Evolutionary conservation across 306 rosid species (phyloP).

Genomic region (Ziziphus jujuba): DNA sequence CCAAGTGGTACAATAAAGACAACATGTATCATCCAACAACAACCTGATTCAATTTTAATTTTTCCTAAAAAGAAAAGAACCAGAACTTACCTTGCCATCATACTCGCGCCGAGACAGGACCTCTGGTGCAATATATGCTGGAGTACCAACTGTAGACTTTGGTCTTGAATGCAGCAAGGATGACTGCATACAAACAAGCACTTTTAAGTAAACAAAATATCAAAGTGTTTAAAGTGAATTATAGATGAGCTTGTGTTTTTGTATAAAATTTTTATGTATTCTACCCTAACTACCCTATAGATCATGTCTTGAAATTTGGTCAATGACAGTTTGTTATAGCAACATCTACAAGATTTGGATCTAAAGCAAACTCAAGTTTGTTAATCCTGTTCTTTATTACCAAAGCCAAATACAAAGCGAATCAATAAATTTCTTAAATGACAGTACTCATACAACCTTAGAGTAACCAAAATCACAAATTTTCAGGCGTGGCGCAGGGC

Average conservation of each 20-base stretch:
- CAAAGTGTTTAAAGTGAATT: not conserved
- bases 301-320: too few relatives aligned
- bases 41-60: not conserved
- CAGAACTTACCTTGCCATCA: conserved; percentile 44
- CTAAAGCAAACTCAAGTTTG: too few relatives aligned
- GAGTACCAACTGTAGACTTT: conserved; percentile 31
- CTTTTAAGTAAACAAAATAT: not conserved
- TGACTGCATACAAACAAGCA: conserved; percentile 16
- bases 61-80: not conserved
- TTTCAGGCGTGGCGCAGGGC: conserved; percentile 69
- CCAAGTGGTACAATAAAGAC: not conserved
- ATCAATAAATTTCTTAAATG: not conserved
- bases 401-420: not conserved
- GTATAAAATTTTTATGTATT: too few relatives aligned
- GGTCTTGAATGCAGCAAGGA: conserved; percentile 26
- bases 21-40: not conserved
- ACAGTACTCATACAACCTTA: conserved; percentile 35
- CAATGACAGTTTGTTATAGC: too few relatives aligned
- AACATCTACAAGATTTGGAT: too few relatives aligned
- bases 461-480: conserved; percentile 73
- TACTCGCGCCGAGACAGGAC: conserved; percentile 50
- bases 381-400: not conserved
- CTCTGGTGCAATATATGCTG: conserved; percentile 71
- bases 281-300: too few relatives aligned
- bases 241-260: not conserved